Base-by-base conservation (phyloP, 495 filamentous ascomycete genomes). In the Talaromyces wortmannii region DNA sequence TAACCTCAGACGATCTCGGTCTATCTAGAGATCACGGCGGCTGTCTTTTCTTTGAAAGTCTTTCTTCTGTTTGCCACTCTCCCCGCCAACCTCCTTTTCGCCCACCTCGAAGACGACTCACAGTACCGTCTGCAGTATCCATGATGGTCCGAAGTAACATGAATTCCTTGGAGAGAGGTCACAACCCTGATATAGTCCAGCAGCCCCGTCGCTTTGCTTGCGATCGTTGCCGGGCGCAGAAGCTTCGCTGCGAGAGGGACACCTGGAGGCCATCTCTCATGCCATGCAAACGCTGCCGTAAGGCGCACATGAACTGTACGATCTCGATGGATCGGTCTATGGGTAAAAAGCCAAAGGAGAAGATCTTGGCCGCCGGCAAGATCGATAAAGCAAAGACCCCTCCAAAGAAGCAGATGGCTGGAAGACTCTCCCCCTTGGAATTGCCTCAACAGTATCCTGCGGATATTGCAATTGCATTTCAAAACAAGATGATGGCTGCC, bases 201-300 rank as follows among this genome's bases (percentile, higher is more conserved):
- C 53, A 55, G 36, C 48, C 55, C 4, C 55, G 55, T n/a, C 55
- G 55, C 6, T 56, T 56, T 56, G 55, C 55, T 29, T 56, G 55
- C 42, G 55, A 56, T 29, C 47, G 55, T 30, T 56, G 55, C n/a
- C 55, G 55, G 31, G 51, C 51, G 55, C 55, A 56, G 48, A 56
- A 56, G 48, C 47, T 56, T 15, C 55, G 55, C 43, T 56, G 55
- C 33, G 55, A 56, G 11, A 56, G 54, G 32, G 55, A 56, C 55
- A 45, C 43, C 18, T 56, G 55, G 55, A 50, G 48, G 17, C 47
- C 47, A n/a, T 45, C 55, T 51, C 47, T 56, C 10, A 56, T 50
- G 55, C 48, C 55, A 32, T 56, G 55, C 48, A 56, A 52, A 40
- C 55, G 55, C 12, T 56, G 55, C 40, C 55, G 55, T 15, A 56